Base-by-base conservation (phyloP, 1,139 yeast genomes). In the Hemisphaericaspora subhashii region DNA sequence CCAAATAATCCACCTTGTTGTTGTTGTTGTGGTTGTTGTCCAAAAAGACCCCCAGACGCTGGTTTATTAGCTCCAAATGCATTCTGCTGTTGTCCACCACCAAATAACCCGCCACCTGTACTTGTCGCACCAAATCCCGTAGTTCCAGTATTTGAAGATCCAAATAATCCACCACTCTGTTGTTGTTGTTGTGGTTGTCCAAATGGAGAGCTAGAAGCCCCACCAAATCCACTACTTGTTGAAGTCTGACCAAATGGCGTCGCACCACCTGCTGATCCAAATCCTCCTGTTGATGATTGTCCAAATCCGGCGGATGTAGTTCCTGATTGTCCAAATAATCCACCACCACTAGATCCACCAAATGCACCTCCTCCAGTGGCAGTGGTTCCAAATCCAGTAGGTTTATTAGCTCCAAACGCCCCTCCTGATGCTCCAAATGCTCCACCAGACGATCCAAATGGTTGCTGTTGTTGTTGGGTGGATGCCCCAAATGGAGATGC, bases 111-210 rank as follows among this genome's bases (percentile, higher is more conserved):
- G 22, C 62, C 58, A 17, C 58, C 37, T 2, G 57, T 50, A 4
- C 13, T 12, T 2, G 21, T n/a, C 4, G 11, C 10, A 18, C 32
- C 32, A 29, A 18, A 29, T 17, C 32, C 32, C 4, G 23, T 18
- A 15, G n/a, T 15, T 15, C 30, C 30, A 27, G 30, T 16, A 5
- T 7, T 25, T 13, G 28, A 44, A 35, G 44, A 42, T 6, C 72
- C 71, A 50, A 68, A 67, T 31, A 69, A 48, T 1, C 67, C 67
- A 3, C 64, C 64, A 46, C 30, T 41, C 27, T 24, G 38, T 32
- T 37, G 39, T 37, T 14, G 28, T 26, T 13, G 28, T 21, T n/a
- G 25, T 30, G 9, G 23, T 22, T 35, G 36, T 24, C 60, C 62
- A 48, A 54, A 53, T 11, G 50, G 44, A 16, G 44, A 33, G 3